Conservation (phyloP, 2,329 filamentous ascomycete genomes). For the Pseudogymnoascus sp. region DNA sequence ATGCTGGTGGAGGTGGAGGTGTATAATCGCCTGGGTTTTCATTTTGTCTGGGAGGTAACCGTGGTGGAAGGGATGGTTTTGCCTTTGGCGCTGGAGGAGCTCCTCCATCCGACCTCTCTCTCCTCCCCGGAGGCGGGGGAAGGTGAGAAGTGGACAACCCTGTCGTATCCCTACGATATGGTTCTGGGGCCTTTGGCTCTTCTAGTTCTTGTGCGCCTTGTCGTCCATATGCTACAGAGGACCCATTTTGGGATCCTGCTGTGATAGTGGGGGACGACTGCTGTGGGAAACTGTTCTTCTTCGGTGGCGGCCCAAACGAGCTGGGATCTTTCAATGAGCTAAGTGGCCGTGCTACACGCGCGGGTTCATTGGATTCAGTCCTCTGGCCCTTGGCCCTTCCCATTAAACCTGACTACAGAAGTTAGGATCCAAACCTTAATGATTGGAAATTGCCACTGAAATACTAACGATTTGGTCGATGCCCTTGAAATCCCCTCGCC, state of each 20-base stretch:
- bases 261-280: neutral
- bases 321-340: slow-evolving; percentile 55
- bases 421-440: neutral
- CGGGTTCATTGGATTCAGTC: slow-evolving; percentile 10
- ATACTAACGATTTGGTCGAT: slow-evolving; percentile 27
- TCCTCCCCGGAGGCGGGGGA: slow-evolving; percentile 50
- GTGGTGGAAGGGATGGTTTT: slow-evolving; percentile 45
- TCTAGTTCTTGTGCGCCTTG: slow-evolving; percentile 24
- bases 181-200: slow-evolving; percentile 38
- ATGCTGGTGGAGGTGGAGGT: slow-evolving; percentile 34
- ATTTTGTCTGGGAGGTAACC: slow-evolving; percentile 45
- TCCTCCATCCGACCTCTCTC: slow-evolving; percentile 26
- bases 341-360: slow-evolving; percentile 41
- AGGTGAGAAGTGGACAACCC: slow-evolving; percentile 52
- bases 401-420: slow-evolving; percentile 25
- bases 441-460: neutral
- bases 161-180: slow-evolving; percentile 54
- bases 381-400: slow-evolving; percentile 28
- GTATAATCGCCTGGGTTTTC: slow-evolving; percentile 27
- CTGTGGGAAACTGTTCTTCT: slow-evolving; percentile 30
- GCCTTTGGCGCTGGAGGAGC: slow-evolving; percentile 15
- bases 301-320: slow-evolving; percentile 61
- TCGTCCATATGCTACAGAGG: neutral
- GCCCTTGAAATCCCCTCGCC: slow-evolving; percentile 37
- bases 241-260: neutral